Base-by-base conservation (phyloP, 1,284 basidiomycete species). In the Nidula niveotomentosa region DNA sequence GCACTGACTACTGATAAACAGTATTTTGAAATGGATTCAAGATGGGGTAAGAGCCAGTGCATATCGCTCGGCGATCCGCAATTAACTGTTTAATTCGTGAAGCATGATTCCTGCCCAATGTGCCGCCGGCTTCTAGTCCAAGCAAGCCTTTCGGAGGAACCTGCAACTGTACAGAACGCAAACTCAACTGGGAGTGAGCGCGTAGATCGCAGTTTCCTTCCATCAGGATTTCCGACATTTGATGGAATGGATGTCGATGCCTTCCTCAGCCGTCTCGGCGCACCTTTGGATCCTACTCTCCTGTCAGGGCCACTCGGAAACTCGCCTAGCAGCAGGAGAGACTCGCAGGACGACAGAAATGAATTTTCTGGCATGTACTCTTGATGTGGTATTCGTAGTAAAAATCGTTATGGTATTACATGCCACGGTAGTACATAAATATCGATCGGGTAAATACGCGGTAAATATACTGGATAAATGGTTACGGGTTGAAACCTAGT, bases 71-170 rank as follows among this genome's bases (percentile, higher is more conserved):
- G 3, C 3, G 23, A 23, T 23, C 23, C 23, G 23, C 3, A 23
- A 3, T 23, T 23, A 23, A 23, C 23, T 23, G 23, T 23, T 3
- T 23, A 23, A 23, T 23, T 23, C 23, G 23, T 23, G 23, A 23
- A 88, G 86, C 80, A 85, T 56, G 74, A 79, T 53, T 79, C 85
- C 0, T 88, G 86, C 63, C 85, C 86, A 8, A 76, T 80, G 58
- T 88, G 86, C 66, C 82, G 86, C 54, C 73, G 69, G 33, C 67
- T 73, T 15, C 70, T 86, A 10, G 57, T 80, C 1, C 58, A 70
- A 58, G 53, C 59, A 12, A 36, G 34, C 23, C 33, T 37, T 15
- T 6, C 48, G 5, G 45, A 49, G 53, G 56, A 54, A 46, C 36
- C 9, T 41, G 33, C 52, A 56, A 33, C 55, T 58, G 57, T 4